These are phyloP conservation scores for Chalciporus chontae DNA, from an alignment of 768 basidiomycete species.

Conservation along the genomic window DNA sequence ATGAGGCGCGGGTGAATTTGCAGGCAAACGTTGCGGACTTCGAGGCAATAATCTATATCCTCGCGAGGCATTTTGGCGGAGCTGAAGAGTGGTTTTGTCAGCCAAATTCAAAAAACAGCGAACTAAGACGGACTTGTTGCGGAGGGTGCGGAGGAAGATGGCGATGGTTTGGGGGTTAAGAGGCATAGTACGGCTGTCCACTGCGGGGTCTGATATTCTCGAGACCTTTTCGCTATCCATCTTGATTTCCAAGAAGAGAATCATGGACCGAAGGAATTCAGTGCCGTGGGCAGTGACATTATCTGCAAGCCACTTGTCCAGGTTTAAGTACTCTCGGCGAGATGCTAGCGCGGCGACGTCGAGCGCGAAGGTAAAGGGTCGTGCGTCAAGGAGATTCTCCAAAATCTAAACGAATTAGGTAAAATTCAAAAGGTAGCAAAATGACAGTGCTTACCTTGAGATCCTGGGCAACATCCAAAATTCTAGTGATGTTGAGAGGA, in stretches of 20 bases:
- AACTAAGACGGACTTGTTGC: conserved; percentile 61
- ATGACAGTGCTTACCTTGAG: conserved; percentile 61
- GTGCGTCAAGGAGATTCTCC: conserved; percentile 86
- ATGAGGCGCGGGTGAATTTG: conserved; percentile 96
- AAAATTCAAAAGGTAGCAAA: not conserved
- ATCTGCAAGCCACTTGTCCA: conserved; percentile 95
- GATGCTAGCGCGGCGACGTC: conserved; percentile 95
- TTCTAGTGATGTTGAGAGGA: conserved; percentile 89
- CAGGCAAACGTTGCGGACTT: conserved; percentile 88
- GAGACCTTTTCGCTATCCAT: conserved; percentile 84
- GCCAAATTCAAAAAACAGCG: not conserved
- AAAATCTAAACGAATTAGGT: conserved; percentile 57
- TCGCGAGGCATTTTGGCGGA: conserved; percentile 69
- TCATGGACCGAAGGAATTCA: conserved; percentile 83
- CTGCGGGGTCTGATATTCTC: conserved; percentile 71
- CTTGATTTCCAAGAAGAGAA: conserved; percentile 89
- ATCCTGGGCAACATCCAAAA: conserved; percentile 93
- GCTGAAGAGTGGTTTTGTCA: conserved; percentile 35
- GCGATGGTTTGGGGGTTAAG: conserved; percentile 87
- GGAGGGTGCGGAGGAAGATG: conserved; percentile 86
- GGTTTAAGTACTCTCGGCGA: conserved; percentile 87
- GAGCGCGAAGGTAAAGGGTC: conserved; percentile 84
- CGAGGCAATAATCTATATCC: conserved; percentile 83
- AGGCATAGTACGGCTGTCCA: conserved; percentile 79
- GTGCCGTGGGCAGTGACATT: conserved; percentile 78